Percentiles rank a stretch among this genome's conserved stretches.
These are phyloP conservation scores for Quercus parvula DNA, from an alignment of 306 rosid species.

Conservation along the genomic window DNA sequence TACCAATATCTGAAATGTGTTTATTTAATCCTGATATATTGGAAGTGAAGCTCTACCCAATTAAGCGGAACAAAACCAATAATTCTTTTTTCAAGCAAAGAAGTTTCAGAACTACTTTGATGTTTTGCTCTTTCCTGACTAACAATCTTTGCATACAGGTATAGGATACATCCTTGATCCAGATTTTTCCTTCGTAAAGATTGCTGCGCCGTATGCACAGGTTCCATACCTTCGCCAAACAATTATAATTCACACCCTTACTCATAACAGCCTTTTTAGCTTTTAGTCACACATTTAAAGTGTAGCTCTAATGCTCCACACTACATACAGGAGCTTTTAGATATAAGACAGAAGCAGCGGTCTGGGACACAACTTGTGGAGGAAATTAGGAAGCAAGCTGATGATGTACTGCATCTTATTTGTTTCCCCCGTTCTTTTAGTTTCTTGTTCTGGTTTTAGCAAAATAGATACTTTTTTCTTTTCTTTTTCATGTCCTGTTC, in stretches of 20 bases:
- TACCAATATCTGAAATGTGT: too few relatives aligned
- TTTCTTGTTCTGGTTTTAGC: constrained; percentile 4
- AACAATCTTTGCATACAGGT: constrained; percentile 41
- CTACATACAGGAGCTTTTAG: constrained; percentile 75
- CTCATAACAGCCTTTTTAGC: not conserved
- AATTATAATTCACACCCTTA: not conserved
- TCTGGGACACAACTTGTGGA: constrained; percentile 63
- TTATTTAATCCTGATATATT: not conserved
- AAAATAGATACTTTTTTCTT: constrained; percentile 1
- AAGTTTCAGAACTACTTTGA: not conserved
- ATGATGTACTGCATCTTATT: constrained; percentile 51
- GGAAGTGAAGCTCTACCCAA: not conserved
- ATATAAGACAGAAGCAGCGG: constrained; percentile 60
- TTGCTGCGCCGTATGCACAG: constrained; percentile 98
- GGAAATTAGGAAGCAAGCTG: constrained; percentile 83
- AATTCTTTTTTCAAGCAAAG: not conserved
- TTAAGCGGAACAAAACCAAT: not conserved
- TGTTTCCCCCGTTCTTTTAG: constrained; percentile 11
- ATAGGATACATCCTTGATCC: constrained; percentile 79
- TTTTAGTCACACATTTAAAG: not conserved
- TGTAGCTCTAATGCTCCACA: constrained; percentile 9
- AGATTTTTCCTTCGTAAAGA: constrained; percentile 84
- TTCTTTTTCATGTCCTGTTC: not conserved
- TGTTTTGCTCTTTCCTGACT: not conserved
- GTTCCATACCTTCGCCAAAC: constrained; percentile 26